A percentile compares a stretch with the other conserved stretches of the same genome.
phyloP scores from a whole-genome alignment of 1,284 basidiomycete species.

The Apiotrichum gracile region DNA sequence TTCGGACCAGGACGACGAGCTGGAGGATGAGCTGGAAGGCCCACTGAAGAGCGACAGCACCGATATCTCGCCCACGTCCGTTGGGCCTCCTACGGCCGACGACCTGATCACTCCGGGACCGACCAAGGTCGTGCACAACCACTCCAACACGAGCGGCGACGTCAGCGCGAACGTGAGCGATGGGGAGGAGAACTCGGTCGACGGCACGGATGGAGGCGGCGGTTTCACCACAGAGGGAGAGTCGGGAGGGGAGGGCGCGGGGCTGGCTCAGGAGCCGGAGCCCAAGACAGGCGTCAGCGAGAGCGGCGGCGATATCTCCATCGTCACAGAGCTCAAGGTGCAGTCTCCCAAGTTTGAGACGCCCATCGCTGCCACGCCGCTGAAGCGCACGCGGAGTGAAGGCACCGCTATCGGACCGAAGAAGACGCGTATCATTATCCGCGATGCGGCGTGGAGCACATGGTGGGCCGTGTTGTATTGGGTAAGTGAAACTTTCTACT shows the following conservation, averaged over 20 bases:
- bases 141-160: not conserved
- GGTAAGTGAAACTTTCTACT: conserved; percentile 48
- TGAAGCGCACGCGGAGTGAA: not conserved
- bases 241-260: not conserved
- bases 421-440: conserved; percentile 61
- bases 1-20: conserved; percentile 45
- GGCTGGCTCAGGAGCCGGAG: not conserved
- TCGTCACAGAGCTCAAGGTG: not conserved
- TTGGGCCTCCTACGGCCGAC: not conserved
- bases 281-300: not conserved
- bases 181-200: conserved; percentile 11
- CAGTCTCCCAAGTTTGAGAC: not conserved
- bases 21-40: conserved; percentile 2
- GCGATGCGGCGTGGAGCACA: conserved; percentile 73
- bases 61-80: not conserved
- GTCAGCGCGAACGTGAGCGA: conserved; percentile 1
- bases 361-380: not conserved
- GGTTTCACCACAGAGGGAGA: not conserved
- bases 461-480: conserved; percentile 79
- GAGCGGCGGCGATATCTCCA: not conserved
- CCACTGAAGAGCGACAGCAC: not conserved
- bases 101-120: not conserved
- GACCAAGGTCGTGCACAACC: not conserved
- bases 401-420: conserved; percentile 33
- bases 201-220: conserved; percentile 1